These are phyloP conservation scores for Trichosporon sp. DNA, from an alignment of 1,284 basidiomycete genomes.

Conservation along the genomic window DNA sequence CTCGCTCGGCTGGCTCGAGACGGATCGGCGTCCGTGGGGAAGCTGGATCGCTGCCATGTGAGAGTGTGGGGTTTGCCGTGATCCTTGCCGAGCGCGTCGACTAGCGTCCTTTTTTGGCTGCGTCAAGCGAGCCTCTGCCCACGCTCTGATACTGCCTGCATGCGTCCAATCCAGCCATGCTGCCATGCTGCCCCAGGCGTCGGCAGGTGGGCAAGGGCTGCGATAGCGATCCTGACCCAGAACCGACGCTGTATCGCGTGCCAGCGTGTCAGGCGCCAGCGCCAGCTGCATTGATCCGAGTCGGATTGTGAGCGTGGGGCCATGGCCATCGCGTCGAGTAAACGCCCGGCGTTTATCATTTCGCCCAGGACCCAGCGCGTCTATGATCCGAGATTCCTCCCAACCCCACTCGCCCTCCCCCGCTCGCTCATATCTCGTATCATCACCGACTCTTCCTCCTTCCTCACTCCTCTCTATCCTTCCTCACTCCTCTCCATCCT, in stretches of 20 bases:
- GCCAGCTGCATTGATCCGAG: neutral
- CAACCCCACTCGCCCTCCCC: neutral
- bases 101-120: neutral
- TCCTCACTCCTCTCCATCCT: neutral
- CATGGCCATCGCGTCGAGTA: neutral
- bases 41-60: neutral
- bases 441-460: neutral
- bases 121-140: neutral
- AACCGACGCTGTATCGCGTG: neutral
- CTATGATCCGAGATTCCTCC: neutral
- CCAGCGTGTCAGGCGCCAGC: neutral
- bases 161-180: neutral
- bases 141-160: too few relatives aligned
- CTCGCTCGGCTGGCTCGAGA: neutral
- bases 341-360: neutral
- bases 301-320: neutral
- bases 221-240: neutral
- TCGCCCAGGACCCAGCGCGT: neutral
- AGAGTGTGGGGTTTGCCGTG: neutral
- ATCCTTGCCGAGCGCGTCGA: neutral
- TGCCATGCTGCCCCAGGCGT: neutral
- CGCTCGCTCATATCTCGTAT: neutral
- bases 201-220: neutral
- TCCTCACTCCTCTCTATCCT: neutral
- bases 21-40: neutral